Percentiles rank a stretch among this genome's conserved stretches.
Conservation (phyloP, 2,329 filamentous ascomycete genomes). For the Pseudodiploospora longispora region DNA sequence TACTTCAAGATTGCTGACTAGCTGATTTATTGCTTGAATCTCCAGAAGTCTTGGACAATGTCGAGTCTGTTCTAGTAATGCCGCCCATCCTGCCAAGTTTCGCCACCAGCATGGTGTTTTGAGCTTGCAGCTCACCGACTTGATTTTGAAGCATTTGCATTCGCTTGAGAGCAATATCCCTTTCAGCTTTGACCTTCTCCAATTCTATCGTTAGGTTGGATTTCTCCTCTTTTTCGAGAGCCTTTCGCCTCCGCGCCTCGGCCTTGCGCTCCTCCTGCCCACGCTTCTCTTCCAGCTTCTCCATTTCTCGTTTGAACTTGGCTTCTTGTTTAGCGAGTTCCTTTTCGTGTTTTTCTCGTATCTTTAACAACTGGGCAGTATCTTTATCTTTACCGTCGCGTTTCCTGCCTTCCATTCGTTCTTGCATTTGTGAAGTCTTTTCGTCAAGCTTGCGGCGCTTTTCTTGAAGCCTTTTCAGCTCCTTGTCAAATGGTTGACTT, state of each 20-base stretch:
- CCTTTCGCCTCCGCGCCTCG: constrained; percentile 42
- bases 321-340: constrained; percentile 59
- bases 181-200: constrained; percentile 42
- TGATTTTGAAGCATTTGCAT: constrained; percentile 46
- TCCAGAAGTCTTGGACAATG: constrained; percentile 11
- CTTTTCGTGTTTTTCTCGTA: constrained; percentile 54
- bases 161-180: constrained; percentile 44
- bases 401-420: constrained; percentile 37
- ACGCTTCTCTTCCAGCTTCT: constrained; percentile 56
- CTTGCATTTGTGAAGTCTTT: constrained; percentile 48
- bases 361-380: constrained; percentile 42
- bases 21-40: constrained; percentile 3
- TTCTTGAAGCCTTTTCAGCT: constrained; percentile 55
- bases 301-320: constrained; percentile 55
- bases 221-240: constrained; percentile 45
- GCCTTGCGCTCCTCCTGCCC: constrained; percentile 54
- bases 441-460: constrained; percentile 55
- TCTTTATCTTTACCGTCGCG: constrained; percentile 43
- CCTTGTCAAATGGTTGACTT: constrained; percentile 42
- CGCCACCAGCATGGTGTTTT: constrained; percentile 52
- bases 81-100: constrained; percentile 37
- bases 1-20: neutral
- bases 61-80: constrained; percentile 35
- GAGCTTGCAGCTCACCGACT: constrained; percentile 49
- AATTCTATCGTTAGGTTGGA: constrained; percentile 41